Conservation (phyloP, 371 early-diverging fungal species). For the Mortierella sp. region DNA sequence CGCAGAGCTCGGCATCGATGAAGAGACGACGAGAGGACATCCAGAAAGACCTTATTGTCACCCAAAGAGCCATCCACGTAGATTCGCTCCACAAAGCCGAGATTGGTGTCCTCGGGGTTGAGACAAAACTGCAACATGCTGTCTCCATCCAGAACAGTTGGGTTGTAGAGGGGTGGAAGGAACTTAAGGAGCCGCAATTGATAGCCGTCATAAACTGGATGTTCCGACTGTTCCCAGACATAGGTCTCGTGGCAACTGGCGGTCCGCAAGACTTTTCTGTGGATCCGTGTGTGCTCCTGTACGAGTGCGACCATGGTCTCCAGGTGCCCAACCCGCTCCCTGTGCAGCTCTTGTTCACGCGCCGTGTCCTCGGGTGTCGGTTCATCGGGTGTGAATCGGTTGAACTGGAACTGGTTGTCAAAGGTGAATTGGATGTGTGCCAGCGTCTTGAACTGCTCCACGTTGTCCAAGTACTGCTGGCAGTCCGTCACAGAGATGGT, state of each 20-base stretch:
- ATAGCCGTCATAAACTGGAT: neutral
- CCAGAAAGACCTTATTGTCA: neutral
- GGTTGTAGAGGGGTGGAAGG: neutral
- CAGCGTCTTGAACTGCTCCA: neutral
- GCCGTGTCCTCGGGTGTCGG: neutral
- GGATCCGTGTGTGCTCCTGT: neutral
- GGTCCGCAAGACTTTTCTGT: neutral
- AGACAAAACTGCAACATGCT: neutral
- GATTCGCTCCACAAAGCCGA: neutral
- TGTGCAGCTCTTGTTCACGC: neutral
- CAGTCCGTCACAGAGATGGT: neutral
- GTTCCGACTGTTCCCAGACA: neutral
- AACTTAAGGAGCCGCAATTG: neutral
- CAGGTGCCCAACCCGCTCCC: neutral
- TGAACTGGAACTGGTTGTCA: neutral
- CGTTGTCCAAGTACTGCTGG: neutral
- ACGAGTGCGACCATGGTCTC: neutral
- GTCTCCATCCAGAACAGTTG: neutral
- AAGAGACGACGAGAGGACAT: neutral
- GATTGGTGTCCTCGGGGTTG: neutral
- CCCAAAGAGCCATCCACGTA: neutral
- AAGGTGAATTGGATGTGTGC: neutral
- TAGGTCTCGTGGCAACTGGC: neutral
- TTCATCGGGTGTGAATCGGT: neutral
- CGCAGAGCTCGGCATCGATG: neutral